phyloP scores from a whole-genome alignment of 2,329 filamentous ascomycete species.

The Fusarium coicis region DNA sequence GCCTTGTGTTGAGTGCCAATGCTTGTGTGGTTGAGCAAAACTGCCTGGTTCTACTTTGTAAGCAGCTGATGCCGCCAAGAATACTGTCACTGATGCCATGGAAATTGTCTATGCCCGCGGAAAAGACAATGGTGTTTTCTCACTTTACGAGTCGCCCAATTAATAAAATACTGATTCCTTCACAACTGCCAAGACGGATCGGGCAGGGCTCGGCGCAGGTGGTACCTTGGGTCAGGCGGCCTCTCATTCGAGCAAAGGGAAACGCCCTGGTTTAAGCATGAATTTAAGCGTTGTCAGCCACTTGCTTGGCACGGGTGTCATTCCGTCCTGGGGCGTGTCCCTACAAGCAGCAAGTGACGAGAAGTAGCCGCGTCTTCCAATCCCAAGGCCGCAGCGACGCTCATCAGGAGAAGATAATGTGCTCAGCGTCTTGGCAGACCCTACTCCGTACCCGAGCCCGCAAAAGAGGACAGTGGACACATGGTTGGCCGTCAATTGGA shows the following conservation, averaged over 20 bases:
- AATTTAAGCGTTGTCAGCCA: slow-evolving; percentile 62
- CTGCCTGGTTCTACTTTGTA: not conserved
- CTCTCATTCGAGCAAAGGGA: slow-evolving; percentile 34
- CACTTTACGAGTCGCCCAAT: slow-evolving; percentile 16
- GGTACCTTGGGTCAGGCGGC: slow-evolving; percentile 37
- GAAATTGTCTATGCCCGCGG: slow-evolving; percentile 7
- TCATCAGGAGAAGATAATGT: slow-evolving; percentile 5
- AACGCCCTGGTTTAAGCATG: slow-evolving; percentile 58
- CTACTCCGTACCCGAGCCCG: slow-evolving; percentile 21
- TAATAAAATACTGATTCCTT: slow-evolving; percentile 12
- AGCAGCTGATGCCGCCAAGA: not conserved
- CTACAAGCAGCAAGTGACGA: not conserved
- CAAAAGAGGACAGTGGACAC: slow-evolving; percentile 29
- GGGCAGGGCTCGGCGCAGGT: slow-evolving; percentile 24
- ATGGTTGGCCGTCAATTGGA: slow-evolving; percentile 35
- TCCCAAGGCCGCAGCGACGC: slow-evolving; percentile 17
- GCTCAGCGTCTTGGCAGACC: slow-evolving; percentile 5
- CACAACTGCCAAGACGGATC: slow-evolving; percentile 33
- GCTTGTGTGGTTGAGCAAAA: not conserved
- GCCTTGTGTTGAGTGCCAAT: slow-evolving; percentile 1
- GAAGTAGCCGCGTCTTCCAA: slow-evolving; percentile 15
- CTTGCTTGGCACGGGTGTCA: slow-evolving; percentile 53
- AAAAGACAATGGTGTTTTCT: slow-evolving; percentile 8
- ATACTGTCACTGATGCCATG: not conserved
- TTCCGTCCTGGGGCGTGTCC: slow-evolving; percentile 39